Conservation (phyloP, 495 filamentous ascomycete species). For the Pyrenula massariospora region DNA sequence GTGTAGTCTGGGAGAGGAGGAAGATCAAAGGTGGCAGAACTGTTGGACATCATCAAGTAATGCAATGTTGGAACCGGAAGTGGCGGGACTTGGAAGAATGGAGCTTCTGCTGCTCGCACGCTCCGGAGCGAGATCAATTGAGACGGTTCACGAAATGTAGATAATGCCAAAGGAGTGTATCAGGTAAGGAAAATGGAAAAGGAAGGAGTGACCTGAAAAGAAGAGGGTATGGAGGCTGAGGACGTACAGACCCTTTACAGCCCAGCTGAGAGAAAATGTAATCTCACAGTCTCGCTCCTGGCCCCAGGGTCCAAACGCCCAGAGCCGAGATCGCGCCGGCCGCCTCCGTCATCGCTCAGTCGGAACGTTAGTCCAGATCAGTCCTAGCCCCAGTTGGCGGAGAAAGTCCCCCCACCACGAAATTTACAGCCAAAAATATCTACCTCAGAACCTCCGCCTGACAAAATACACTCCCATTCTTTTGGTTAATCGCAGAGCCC, state of each 20-base stretch:
- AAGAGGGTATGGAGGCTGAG: slow-evolving; percentile 1
- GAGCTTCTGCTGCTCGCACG: too few relatives aligned
- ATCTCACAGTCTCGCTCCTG: too few relatives aligned
- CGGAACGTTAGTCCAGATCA: neutral
- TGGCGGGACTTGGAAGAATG: neutral
- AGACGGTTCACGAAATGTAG: too few relatives aligned
- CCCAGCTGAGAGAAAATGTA: neutral
- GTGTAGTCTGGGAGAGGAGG: slow-evolving; percentile 72
- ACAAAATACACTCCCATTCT: neutral
- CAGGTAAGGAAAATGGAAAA: slow-evolving; percentile 9
- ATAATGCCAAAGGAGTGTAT: slow-evolving; percentile 13
- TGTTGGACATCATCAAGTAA: slow-evolving; percentile 13
- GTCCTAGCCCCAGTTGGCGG: neutral
- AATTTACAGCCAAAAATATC: neutral
- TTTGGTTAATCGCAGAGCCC: neutral
- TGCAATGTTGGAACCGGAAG: neutral
- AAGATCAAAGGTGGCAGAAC: slow-evolving; percentile 36
- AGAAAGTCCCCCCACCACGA: neutral
- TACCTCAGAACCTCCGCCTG: neutral
- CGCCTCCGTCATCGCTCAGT: neutral
- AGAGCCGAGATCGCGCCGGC: neutral
- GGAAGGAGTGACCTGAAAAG: neutral
- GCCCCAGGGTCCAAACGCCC: neutral
- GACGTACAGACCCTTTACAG: neutral
- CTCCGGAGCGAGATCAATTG: too few relatives aligned